phyloP scores from a whole-genome alignment of 2,329 filamentous ascomycete genomes.

The Fusarium buharicum region DNA sequence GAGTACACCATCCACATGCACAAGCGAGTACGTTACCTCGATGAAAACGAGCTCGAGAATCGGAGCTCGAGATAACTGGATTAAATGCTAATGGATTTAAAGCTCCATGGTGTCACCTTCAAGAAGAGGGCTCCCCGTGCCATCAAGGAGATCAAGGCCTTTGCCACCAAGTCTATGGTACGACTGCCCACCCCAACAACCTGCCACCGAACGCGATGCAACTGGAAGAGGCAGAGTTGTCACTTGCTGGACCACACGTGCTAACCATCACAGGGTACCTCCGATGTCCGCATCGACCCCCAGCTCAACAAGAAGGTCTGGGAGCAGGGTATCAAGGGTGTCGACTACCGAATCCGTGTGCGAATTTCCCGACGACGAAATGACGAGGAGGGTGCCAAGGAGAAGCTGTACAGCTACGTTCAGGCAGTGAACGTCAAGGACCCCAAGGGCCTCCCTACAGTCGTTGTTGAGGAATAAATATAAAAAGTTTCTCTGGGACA shows the following conservation, averaged over 20 bases:
- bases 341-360: slow-evolving; percentile 95
- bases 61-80: slow-evolving; percentile 15
- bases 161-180: slow-evolving; percentile 97
- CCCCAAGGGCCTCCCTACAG: slow-evolving; percentile 95
- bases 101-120: slow-evolving; percentile 98
- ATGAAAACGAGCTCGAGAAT: slow-evolving; percentile 21
- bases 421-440: slow-evolving; percentile 99
- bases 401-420: slow-evolving; percentile 99
- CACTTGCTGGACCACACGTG: slow-evolving; percentile 13
- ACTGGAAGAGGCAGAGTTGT: slow-evolving; percentile 18
- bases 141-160: slow-evolving; percentile 99
- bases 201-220: slow-evolving; percentile 22
- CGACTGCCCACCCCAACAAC: slow-evolving; percentile 51
- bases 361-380: slow-evolving; percentile 99
- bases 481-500: slow-evolving; percentile 54
- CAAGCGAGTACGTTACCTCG: slow-evolving; percentile 73
- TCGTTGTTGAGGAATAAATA: slow-evolving; percentile 80
- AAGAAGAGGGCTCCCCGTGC: slow-evolving; percentile 99
- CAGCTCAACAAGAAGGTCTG: slow-evolving; percentile 99
- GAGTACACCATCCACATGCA: slow-evolving; percentile 99
- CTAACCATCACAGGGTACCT: slow-evolving; percentile 76
- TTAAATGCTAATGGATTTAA: slow-evolving; percentile 38
- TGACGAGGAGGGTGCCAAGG: slow-evolving; percentile 99
- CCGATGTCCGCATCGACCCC: slow-evolving; percentile 97
- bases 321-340: slow-evolving; percentile 99